Base-by-base conservation (phyloP, 2,329 filamentous ascomycete genomes). In the Colletotrichum somersetense region DNA sequence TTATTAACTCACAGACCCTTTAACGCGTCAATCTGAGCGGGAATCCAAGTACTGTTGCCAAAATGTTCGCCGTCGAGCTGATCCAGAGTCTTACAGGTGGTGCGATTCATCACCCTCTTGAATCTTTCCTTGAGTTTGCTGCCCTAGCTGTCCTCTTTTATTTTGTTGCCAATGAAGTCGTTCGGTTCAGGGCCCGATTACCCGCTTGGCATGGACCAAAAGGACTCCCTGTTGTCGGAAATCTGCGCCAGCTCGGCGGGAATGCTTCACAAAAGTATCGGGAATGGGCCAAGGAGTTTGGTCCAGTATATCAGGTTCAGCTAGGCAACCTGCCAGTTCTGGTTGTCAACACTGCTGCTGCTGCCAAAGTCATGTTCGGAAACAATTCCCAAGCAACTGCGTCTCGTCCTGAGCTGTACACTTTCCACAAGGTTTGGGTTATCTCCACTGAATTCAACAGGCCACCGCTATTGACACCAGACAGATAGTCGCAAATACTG, bases 291-390 rank as follows among this genome's bases (percentile, higher is more conserved):
- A 67, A 71, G 18, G 72, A 63, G 7, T 79, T 78, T 42, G 79
- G 79, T 3, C 75, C 78, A 18, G 79, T 80, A 2, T 81, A 79
- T 67, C 79, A 81, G 70, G 79, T 81, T 20, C 79, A 80, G 67
- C 74, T 81, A 18, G 79, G 79, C 16, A 80, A 80, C 79, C 81
- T 90, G 81, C 86, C 91, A 71, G 90, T 91, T 66, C 84, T 92
- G 6, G 91, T 91, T 72, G 90, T 90, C 58, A 92, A 92, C 77
- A 88, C 86, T 11, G 92, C 91, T 76, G 89, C 91, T 52, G 90
- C 89, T 0, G 89, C 92, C 35, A 88, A 86, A 64, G 84, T 86
- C 65, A 82, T 92, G 7, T 92, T 91, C 88, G 89, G 92, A 76
- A 90, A 87, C 38, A 89, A 92, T 73, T 89, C 91, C 71, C 90